Base-by-base conservation (phyloP, 495 filamentous ascomycete species). In the Penicillium coffeae region DNA sequence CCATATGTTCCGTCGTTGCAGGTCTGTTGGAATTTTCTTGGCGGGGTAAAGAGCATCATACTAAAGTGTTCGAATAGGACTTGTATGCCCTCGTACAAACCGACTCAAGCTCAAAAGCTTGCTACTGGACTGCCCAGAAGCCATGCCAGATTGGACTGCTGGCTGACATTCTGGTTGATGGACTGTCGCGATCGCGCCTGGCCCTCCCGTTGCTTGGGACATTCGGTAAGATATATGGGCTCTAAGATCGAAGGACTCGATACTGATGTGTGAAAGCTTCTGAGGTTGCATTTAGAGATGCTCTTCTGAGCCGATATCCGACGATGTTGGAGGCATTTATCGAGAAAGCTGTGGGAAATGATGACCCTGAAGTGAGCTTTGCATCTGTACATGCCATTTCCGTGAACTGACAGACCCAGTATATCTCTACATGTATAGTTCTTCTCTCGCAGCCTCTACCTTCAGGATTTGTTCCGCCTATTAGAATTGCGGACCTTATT, bases 391-490 rank as follows among this genome's bases (percentile, higher is more conserved):
- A 4, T 21, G 13, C n/a, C 14, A 18, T 35, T 16, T 5, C 20
- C 21, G 35, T 45, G 30, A 21, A 9, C 20, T n/a, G 9, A 37
- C 6, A 13, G 7, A 38, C 14, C 18, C 25, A 80, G 77, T 70
- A 68, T 47, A 30, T 56, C 22, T 32, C 61, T 1, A 39, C 65
- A 47, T 78, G 74, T 44, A 56, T 66, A 27, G 55, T 67, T 18
- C 38, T 79, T 8, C 64, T 81, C 6, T 73, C 74, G 4, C 56
- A 54, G 12, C 67, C 74, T 13, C 54, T 77, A 7, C 70, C 73
- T 27, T 3, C 40, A 2, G 49, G 50, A 1, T 27, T 71, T 18
- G 52, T 71, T 1, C 43, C 59, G 3, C 76, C 77, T 8, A 69
- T 67, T 19, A 60, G 59, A n/a, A 54, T 76, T 36, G 60, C 68